These are phyloP conservation scores for Penicillium fimorum DNA, from an alignment of 495 filamentous ascomycete genomes.

Conservation along the genomic window DNA sequence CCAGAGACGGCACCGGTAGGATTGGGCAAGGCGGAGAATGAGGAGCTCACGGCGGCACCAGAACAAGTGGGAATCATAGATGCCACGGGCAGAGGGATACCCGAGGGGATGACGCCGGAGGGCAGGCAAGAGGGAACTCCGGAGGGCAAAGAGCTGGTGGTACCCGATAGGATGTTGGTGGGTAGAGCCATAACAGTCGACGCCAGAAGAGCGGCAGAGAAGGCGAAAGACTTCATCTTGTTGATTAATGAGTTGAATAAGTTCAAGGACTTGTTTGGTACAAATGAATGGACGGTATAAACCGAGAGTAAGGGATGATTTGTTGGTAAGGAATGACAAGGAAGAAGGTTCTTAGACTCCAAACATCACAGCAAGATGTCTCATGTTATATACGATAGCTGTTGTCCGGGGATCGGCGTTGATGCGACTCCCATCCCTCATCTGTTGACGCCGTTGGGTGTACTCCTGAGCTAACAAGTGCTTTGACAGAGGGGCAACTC, in stretches of 20 bases:
- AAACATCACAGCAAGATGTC: not conserved
- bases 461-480: constrained; percentile 1
- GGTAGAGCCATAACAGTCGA: constrained; percentile 26
- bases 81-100: constrained; percentile 9
- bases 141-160: constrained; percentile 12
- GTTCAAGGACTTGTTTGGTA: constrained; percentile 12
- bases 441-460: not conserved
- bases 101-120: constrained; percentile 17
- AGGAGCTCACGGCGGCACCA: not conserved
- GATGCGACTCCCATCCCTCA: not conserved
- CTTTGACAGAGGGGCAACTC: not conserved
- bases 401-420: not conserved
- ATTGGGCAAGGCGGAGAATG: constrained; percentile 5
- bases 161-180: constrained; percentile 12
- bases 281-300: constrained; percentile 32
- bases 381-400: constrained; percentile 15
- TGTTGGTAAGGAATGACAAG: constrained; percentile 17
- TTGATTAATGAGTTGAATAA: constrained; percentile 21
- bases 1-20: constrained; percentile 6
- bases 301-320: constrained; percentile 25
- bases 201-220: constrained; percentile 26
- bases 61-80: constrained; percentile 18
- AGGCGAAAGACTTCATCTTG: constrained; percentile 29
- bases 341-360: constrained; percentile 23
- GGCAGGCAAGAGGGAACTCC: constrained; percentile 19